These are phyloP conservation scores for Penicillium frequentans DNA, from an alignment of 2,329 filamentous ascomycete species.

Conservation along the genomic window DNA sequence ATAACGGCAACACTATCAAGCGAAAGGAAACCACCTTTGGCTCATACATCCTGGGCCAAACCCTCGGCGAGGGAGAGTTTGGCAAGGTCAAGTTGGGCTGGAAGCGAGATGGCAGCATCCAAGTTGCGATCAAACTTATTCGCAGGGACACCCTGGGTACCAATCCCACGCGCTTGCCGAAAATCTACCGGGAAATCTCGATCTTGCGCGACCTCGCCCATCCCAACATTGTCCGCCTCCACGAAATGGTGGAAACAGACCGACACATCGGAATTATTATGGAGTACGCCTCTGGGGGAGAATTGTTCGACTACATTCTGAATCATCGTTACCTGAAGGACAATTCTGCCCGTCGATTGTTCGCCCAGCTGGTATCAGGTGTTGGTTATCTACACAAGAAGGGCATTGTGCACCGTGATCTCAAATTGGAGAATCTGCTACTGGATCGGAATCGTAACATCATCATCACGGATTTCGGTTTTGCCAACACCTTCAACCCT, in stretches of 20 bases:
- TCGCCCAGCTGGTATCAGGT: conserved; percentile 92
- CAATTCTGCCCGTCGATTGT: conserved; percentile 81
- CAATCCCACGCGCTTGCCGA: conserved; percentile 85
- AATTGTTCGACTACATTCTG: conserved; percentile 97
- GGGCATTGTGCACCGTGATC: conserved; percentile 93
- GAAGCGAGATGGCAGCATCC: conserved; percentile 91
- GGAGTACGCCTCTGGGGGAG: conserved; percentile 95
- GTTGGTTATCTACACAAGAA: conserved; percentile 98
- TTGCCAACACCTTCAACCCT: conserved; percentile 95
- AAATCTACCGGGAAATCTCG: conserved; percentile 95
- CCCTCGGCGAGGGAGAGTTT: conserved; percentile 95
- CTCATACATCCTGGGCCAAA: conserved; percentile 93
- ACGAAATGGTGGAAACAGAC: conserved; percentile 98
- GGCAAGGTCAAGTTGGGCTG: conserved; percentile 98
- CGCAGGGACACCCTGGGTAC: conserved; percentile 84
- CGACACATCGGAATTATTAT: conserved; percentile 97
- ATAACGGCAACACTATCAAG: conserved; percentile 58
- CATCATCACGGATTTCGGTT: conserved; percentile 99
- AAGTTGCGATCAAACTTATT: conserved; percentile 98
- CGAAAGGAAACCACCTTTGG: conserved; percentile 86
- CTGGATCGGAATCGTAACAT: conserved; percentile 97
- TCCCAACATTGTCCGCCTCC: conserved; percentile 92
- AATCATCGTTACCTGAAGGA: conserved; percentile 97
- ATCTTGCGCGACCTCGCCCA: conserved; percentile 87
- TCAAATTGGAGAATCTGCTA: conserved; percentile 94